Conservation (phyloP, 495 filamentous ascomycete genomes). For the Penicillium canescens region DNA sequence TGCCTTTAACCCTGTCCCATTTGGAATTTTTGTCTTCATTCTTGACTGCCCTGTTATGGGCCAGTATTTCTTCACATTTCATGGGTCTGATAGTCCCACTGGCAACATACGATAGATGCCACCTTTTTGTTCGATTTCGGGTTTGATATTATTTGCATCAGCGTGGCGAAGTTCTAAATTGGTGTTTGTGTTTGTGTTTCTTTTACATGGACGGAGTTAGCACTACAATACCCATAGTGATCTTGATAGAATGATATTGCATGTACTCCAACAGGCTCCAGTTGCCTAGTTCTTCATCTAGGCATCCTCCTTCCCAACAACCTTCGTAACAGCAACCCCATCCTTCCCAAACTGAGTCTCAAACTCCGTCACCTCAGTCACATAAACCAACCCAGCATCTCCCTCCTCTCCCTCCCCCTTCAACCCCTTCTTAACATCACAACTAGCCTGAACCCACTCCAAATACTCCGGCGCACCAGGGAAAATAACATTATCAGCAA, state of each 20-base stretch:
- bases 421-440: no score
- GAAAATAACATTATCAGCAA: slow-evolving; percentile 20
- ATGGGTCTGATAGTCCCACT: background rate
- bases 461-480: slow-evolving; percentile 30
- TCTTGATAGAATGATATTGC: background rate
- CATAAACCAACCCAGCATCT: no score
- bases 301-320: no score
- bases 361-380: no score
- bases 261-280: no score
- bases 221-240: background rate
- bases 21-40: background rate
- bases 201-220: no score
- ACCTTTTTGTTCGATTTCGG: slow-evolving; percentile 1
- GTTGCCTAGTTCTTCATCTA: no score
- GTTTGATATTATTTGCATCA: slow-evolving; percentile 29
- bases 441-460: slow-evolving; percentile 26
- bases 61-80: background rate
- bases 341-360: no score
- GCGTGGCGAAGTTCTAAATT: slow-evolving; percentile 24
- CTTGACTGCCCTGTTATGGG: background rate
- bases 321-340: no score
- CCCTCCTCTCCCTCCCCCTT: no score
- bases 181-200: slow-evolving; percentile 2
- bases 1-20: background rate
- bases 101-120: background rate